Percentiles rank a stretch among this genome's conserved stretches.
Conservation (phyloP, 148 eudicot species). For the Rhododendron simsii region DNA sequence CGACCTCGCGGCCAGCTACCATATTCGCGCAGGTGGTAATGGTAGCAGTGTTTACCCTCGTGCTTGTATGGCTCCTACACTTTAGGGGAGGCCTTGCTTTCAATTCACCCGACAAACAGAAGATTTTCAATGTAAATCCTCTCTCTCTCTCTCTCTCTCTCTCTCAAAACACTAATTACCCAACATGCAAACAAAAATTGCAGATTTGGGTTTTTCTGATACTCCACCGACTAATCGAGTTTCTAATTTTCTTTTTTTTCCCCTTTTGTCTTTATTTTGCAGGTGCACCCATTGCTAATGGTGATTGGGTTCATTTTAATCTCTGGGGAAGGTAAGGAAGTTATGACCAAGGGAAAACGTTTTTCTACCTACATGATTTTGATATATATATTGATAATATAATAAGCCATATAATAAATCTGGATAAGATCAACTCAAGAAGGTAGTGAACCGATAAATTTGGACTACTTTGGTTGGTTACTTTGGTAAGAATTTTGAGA, state of each 20-base stretch:
- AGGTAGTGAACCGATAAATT: not conserved
- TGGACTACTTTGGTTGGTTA: not conserved
- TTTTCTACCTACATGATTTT: not conserved
- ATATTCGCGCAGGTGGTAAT: slow-evolving; percentile 47
- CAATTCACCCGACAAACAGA: slow-evolving; percentile 29
- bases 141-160: not conserved
- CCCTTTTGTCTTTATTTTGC: slow-evolving; percentile 4
- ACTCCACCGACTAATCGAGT: not conserved
- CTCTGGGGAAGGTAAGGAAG: slow-evolving; percentile 44
- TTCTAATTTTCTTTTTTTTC: not conserved
- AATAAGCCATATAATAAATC: not conserved
- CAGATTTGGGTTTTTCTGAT: not conserved
- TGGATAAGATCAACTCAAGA: not conserved
- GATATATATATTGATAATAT: not conserved
- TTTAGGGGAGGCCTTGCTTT: slow-evolving; percentile 58
- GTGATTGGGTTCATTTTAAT: slow-evolving; percentile 36
- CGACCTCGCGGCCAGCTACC: slow-evolving; percentile 25
- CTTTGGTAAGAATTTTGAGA: not conserved
- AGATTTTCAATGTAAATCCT: slow-evolving; percentile 49
- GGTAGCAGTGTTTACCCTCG: slow-evolving; percentile 28
- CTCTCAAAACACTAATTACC: not conserved
- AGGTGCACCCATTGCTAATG: slow-evolving; percentile 59
- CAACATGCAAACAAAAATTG: not conserved
- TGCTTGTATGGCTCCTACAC: slow-evolving; percentile 57
- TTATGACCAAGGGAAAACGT: not conserved